Conservation (phyloP, 148 eudicot species). For the Vaccinium darrowii region DNA sequence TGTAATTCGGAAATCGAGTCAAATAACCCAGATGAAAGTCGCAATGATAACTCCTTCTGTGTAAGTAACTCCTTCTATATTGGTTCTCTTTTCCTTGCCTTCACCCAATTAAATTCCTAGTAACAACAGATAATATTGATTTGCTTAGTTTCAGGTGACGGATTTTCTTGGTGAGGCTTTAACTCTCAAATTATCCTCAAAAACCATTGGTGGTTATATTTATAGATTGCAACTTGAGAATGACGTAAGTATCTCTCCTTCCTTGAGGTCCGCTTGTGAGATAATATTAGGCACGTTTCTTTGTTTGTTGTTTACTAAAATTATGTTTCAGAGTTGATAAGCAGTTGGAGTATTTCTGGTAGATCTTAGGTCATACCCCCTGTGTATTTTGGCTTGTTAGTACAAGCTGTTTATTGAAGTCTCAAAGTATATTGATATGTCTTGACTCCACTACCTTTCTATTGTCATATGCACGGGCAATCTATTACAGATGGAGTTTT, state of each 20-base stretch:
- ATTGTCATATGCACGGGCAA: background rate
- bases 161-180: conserved; percentile 3
- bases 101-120: background rate
- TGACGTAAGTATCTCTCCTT: conserved; percentile 23
- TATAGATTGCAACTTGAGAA: conserved; percentile 25
- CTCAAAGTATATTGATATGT: background rate
- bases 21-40: background rate
- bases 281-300: background rate
- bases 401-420: background rate
- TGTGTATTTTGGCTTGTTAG: background rate
- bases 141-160: conserved; percentile 5
- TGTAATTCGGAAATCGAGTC: conserved; percentile 10
- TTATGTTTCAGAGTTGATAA: background rate
- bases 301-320: conserved; percentile 2
- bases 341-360: background rate
- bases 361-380: background rate
- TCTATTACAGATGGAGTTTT: background rate
- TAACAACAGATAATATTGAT: background rate
- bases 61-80: background rate
- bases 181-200: conserved; percentile 5
- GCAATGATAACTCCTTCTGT: background rate
- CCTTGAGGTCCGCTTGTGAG: background rate
- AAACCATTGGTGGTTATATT: conserved; percentile 4
- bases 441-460: background rate
- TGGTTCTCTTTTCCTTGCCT: background rate